A percentile compares a stretch with the other conserved stretches of the same genome.
Conservation (phyloP, 2,329 filamentous ascomycete genomes). For the Aureobasidium sp. region DNA sequence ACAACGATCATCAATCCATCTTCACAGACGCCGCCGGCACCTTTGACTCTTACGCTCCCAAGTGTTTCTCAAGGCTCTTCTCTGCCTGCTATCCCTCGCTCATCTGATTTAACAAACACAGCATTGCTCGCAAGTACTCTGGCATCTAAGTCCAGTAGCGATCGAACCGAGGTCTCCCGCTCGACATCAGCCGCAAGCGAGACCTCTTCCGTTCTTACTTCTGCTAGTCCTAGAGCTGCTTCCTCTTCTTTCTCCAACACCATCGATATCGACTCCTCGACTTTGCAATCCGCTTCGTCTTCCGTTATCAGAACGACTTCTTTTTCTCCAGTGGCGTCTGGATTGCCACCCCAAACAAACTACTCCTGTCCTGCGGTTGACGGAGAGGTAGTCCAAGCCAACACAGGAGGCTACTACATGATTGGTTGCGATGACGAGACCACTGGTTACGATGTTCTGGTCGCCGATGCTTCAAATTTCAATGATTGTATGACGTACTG, state of each 20-base stretch:
- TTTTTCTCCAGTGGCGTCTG: neutral
- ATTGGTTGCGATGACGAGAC: conserved; percentile 19
- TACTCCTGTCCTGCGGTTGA: conserved; percentile 12
- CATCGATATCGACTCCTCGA: neutral
- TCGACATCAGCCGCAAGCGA: neutral
- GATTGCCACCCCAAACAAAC: neutral
- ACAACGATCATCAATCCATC: neutral
- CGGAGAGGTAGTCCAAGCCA: neutral
- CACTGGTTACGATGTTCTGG: neutral
- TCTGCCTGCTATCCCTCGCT: neutral
- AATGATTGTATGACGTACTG: conserved; percentile 30
- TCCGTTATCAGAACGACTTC: neutral
- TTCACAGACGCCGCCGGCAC: neutral
- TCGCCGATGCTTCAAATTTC: neutral
- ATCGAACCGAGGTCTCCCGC: neutral
- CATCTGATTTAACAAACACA: neutral
- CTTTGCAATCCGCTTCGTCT: neutral
- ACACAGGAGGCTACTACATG: neutral
- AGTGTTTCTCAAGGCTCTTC: neutral
- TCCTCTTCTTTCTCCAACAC: neutral
- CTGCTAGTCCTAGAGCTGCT: neutral
- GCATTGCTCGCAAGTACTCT: neutral
- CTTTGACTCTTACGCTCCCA: neutral
- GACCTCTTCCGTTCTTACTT: neutral
- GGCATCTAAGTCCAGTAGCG: neutral